Evolutionary conservation across 2,329 filamentous ascomycete species (phyloP).

Genomic region (Alternaria arborescens): DNA sequence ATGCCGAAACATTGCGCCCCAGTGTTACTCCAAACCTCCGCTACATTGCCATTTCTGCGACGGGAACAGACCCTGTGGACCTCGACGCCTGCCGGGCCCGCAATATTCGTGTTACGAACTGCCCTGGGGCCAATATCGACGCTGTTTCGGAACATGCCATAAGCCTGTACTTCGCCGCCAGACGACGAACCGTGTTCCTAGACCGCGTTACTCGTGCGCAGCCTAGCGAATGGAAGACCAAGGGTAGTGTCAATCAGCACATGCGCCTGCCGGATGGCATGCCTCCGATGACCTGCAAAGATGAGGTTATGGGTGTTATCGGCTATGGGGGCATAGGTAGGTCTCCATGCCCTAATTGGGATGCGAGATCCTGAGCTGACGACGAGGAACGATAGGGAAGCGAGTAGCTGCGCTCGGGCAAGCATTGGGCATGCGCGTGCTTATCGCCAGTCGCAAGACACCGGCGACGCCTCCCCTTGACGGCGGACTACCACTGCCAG

Average conservation of each 20-base stretch:
- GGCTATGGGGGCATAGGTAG: constrained; percentile 60
- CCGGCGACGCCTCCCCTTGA: constrained; percentile 15
- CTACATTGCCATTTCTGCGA: constrained; percentile 57
- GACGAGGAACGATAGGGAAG: constrained; percentile 43
- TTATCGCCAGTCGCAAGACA: constrained; percentile 56
- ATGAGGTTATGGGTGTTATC: constrained; percentile 60
- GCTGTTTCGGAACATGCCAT: constrained; percentile 62
- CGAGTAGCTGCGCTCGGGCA: constrained; percentile 56
- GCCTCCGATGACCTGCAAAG: constrained; percentile 56
- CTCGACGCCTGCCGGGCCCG: constrained; percentile 54
- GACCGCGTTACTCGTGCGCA: constrained; percentile 34
- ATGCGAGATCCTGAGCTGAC: constrained; percentile 22
- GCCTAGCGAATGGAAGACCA: constrained; percentile 54
- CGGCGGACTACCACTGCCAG: constrained; percentile 14
- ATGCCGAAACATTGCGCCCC: constrained; percentile 50
- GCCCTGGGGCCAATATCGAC: constrained; percentile 58
- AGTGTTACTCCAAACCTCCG: constrained; percentile 54
- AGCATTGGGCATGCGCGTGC: constrained; percentile 59
- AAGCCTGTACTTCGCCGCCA: constrained; percentile 58
- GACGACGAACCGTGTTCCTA: constrained; percentile 52
- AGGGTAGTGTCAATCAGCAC: constrained; percentile 45
- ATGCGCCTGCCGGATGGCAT: constrained; percentile 47
- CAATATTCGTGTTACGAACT: constrained; percentile 58
- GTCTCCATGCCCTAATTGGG: constrained; percentile 16
- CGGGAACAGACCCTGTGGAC: constrained; percentile 59